Conservation (phyloP, 176 grass and related monocot genomes). For the Lolium multiflorum region DNA sequence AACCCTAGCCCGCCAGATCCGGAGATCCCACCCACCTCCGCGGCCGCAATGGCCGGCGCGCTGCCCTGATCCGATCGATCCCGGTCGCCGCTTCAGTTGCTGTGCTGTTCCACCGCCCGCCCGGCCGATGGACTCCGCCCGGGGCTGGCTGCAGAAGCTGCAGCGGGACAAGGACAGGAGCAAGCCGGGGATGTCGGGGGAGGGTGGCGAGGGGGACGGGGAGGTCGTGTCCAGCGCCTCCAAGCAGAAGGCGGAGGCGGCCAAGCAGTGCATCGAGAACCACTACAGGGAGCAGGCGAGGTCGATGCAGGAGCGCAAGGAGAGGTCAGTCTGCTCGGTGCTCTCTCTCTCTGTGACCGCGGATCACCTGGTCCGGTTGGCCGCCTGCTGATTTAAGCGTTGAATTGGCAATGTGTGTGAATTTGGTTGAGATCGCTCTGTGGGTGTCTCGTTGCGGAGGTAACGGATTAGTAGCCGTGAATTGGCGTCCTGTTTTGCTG, state of each 20-base stretch:
- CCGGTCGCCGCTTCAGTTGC: background rate
- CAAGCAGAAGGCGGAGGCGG: constrained; percentile 65
- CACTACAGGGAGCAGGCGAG: constrained; percentile 81
- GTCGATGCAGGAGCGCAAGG: constrained; percentile 70
- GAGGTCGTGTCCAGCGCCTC: constrained; percentile 54
- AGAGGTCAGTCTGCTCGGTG: constrained; percentile 49
- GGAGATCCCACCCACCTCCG: constrained; percentile 11
- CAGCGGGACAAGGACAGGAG: constrained; percentile 57
- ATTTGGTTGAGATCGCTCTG: background rate
- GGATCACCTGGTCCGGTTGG: too few relatives aligned
- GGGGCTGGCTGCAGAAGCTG: constrained; percentile 76
- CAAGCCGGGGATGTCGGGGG: constrained; percentile 14
- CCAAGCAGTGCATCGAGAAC: constrained; percentile 86
- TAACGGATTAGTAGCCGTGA: background rate
- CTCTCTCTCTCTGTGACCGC: background rate
- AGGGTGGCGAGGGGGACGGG: constrained; percentile 14
- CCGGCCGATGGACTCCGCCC: constrained; percentile 58
- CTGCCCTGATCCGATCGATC: constrained; percentile 46
- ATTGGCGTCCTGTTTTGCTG: too few relatives aligned
- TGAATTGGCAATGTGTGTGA: background rate
- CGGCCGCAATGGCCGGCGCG: constrained; percentile 21
- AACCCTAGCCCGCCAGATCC: constrained; percentile 37
- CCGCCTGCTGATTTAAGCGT: background rate
- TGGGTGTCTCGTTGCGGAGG: background rate
- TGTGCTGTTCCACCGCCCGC: background rate